Evolutionary conservation across 352 stramenopile genomes (phyloP), one percentile per base, ranked within the genome.

Genomic region (Phytophthora sp.): DNA sequence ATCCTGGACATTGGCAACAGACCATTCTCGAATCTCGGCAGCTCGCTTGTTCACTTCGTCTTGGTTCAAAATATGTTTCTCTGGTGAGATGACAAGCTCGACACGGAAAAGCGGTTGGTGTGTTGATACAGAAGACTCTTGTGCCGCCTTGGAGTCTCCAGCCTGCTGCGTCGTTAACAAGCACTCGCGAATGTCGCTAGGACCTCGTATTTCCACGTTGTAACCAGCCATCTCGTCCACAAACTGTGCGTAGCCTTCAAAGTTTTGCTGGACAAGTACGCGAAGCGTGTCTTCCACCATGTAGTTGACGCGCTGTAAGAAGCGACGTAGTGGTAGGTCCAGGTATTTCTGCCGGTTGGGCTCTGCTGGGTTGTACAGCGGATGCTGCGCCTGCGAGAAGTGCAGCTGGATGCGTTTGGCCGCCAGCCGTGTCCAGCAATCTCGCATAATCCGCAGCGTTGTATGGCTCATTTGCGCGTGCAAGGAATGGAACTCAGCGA

Each of bases 231-330:
- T 93, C 24, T 75, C 63, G 50, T 93, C 77, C n/a, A 94, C 78
- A 41, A 94, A 77, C 7, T 71, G 52, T 4, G 74, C 80, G 67
- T 94, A 96, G 4, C 77, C 72, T 13, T 80, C 52, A 46, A 94
- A 94, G 31, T 94, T 94, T 8, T 80, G 62, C 16, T 79, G 62
- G 24, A 94, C 80, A 4, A 96, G 44, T 15, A 80, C 42, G 0
- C 82, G 82, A 13, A 96, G 67, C 4, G 82, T 86, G 46, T 91
- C 79, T 72, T 91, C 82, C 7, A 94, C 61, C 80, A 94, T 93
- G 66, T 93, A 93, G 50, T 94, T 93, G 7, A 94, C 77, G 18
- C 88, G 84, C 56, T 87, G 84, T 13, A 96, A 66, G 38, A 94
- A 87, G 2, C 60, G 63, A 12, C 70, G 80, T 15, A 90, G 67